Evolutionary conservation across 2,329 filamentous ascomycete genomes (phyloP).

Genomic region (Daldinia sp.): DNA sequence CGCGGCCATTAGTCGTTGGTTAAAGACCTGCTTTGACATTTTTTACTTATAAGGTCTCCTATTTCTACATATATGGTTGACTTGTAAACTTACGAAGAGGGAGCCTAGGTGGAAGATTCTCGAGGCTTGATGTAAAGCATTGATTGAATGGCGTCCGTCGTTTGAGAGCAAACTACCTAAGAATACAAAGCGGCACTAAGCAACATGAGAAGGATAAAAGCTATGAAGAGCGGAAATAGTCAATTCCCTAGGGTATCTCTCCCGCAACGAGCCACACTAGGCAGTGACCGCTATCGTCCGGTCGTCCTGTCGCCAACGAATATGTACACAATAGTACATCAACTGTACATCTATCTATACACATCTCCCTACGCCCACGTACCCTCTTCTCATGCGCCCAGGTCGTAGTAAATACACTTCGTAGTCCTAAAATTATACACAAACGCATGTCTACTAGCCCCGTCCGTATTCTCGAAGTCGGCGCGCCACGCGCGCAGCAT

Average conservation of each 20-base stretch:
- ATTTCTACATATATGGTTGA: no score
- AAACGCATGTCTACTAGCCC: constrained; percentile 74
- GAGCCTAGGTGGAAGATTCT: no score
- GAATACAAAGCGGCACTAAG: no score
- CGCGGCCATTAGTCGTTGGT: no score
- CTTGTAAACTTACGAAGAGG: no score
- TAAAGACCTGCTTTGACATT: no score
- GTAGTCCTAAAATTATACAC: constrained; percentile 92
- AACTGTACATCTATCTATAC: neutral
- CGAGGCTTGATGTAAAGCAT: no score
- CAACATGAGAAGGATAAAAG: neutral
- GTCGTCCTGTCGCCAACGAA: neutral
- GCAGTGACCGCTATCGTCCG: no score
- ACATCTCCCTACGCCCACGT: no score
- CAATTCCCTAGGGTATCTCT: neutral
- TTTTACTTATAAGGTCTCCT: no score
- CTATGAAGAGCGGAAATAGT: neutral
- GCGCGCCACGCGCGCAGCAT: constrained; percentile 71
- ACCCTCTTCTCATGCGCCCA: constrained; percentile 55
- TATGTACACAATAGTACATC: neutral
- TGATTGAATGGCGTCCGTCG: no score
- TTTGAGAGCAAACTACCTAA: no score
- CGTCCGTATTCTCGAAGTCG: constrained; percentile 61
- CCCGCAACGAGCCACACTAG: neutral
- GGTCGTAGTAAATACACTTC: constrained; percentile 84